Base-by-base conservation (phyloP, 169 alveolate species). In the Pseudocohnilembus persalinus region DNA sequence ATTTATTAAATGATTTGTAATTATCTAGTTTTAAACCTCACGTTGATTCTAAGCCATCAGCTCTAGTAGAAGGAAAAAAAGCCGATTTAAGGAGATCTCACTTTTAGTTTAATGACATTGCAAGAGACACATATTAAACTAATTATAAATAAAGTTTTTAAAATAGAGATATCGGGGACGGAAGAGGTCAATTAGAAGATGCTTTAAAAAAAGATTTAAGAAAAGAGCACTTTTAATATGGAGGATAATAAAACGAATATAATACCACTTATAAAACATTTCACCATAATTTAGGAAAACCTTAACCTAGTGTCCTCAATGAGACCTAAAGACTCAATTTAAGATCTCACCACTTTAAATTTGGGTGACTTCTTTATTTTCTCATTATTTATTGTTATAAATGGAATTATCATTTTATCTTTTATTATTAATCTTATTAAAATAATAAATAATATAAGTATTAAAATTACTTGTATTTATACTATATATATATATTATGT, bases 61-160 rank as follows among this genome's bases (percentile, higher is more conserved):
- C 20, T 35, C n/a, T 79, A 72, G 28, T 49, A 29, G n/a, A 79
- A 79, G 32, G 24, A 0, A 28, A 35, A 63, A 79, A 79, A 63
- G 73, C n/a, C 30, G 63, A 79, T 79, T 79, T 79, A 79, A 79
- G 84, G 63, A 35, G 64, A 79, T 49, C 76, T 64, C 84, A 79
- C 49, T 79, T 79, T 29, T 34, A 79, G 63, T 79, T 79, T 64
- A 29, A 34, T 20, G 84, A 79, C 49, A 49, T 79, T 26, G 30
- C 35, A 34, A 63, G 30, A 29, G 76, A 73, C 28, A 34, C 27
- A 24, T 79, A 79, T 29, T 35, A 35, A n/a, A 79, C 84, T 20
- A 29, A 30, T 15, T 79, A 35, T 49, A 79, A 79, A 64, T 79
- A 68, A 49, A 26, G 64, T 1, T 79, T 49, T 30, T 29, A 29